These are phyloP conservation scores for Sugiyamaella castrensis DNA, from an alignment of 1,139 yeast species.

Conservation along the genomic window DNA sequence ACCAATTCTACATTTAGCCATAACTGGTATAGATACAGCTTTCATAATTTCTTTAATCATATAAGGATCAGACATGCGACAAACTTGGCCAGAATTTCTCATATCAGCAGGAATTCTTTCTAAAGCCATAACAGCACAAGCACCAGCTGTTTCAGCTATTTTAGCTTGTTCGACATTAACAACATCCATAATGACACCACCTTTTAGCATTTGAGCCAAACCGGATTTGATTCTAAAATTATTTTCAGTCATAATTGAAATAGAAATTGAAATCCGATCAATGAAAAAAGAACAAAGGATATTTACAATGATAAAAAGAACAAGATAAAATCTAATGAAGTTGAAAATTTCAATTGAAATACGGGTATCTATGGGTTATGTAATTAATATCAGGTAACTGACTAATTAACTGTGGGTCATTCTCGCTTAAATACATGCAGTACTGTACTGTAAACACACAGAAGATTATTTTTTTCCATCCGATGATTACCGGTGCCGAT, in stretches of 20 bases:
- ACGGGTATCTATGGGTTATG: too few relatives aligned
- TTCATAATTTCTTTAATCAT: conserved; percentile 77
- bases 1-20: conserved; percentile 88
- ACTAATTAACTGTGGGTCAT: too few relatives aligned
- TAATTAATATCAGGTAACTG: too few relatives aligned
- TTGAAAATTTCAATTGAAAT: too few relatives aligned
- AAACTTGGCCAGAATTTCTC: conserved; percentile 79
- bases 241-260: conserved; percentile 11
- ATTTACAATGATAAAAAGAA: too few relatives aligned
- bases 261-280: too few relatives aligned
- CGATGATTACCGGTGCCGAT: too few relatives aligned
- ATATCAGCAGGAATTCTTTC: conserved; percentile 87
- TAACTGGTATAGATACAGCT: conserved; percentile 53
- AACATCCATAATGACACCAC: conserved; percentile 64
- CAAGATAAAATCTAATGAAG: too few relatives aligned
- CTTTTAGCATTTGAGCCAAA: conserved; percentile 84
- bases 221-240: conserved; percentile 69
- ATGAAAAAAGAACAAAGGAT: too few relatives aligned
- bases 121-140: conserved; percentile 88
- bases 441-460: too few relatives aligned
- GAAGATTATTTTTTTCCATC: too few relatives aligned
- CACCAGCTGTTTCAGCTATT: conserved; percentile 82
- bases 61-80: conserved; percentile 84
- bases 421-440: too few relatives aligned
- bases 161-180: conserved; percentile 57